Conservation (phyloP, 169 alveolate genomes). For the Cryptosporidium bovis region DNA sequence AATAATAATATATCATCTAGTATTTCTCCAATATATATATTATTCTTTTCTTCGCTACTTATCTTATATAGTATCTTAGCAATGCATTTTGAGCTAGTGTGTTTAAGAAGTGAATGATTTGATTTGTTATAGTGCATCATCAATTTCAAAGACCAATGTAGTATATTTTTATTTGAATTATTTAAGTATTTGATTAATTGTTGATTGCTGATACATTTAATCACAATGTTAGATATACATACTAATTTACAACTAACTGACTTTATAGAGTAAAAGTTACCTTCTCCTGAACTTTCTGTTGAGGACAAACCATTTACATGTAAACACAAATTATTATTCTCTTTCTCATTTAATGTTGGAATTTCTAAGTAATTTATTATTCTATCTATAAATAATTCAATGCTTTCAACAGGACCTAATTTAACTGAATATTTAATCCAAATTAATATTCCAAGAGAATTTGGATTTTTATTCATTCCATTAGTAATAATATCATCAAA, state of each 20-base stretch:
- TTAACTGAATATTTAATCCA: slow-evolving; percentile 55
- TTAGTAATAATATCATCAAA: slow-evolving; percentile 6
- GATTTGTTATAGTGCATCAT: slow-evolving; percentile 12
- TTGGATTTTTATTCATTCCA: slow-evolving; percentile 7
- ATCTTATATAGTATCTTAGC: slow-evolving; percentile 31
- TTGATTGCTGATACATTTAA: slow-evolving; percentile 10
- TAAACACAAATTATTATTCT: not conserved
- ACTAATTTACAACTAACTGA: slow-evolving; percentile 22
- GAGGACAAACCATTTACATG: too few species aligned
- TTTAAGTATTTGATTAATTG: not conserved
- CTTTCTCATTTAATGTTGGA: not conserved
- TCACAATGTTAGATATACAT: slow-evolving; percentile 41
- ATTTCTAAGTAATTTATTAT: slow-evolving; percentile 23
- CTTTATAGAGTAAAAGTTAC: not conserved
- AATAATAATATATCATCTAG: not conserved
- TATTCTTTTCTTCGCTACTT: not conserved
- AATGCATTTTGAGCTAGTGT: slow-evolving; percentile 47
- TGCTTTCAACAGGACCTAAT: slow-evolving; percentile 47
- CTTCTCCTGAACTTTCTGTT: too few species aligned
- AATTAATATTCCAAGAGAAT: slow-evolving; percentile 21
- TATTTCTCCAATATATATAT: not conserved
- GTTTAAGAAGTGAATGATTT: slow-evolving; percentile 9
- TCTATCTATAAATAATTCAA: slow-evolving; percentile 19
- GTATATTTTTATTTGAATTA: not conserved
- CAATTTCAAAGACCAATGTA: slow-evolving; percentile 3